These are phyloP conservation scores for Sporothrix luriei DNA, from an alignment of 2,329 filamentous ascomycete species.

Conservation along the genomic window DNA sequence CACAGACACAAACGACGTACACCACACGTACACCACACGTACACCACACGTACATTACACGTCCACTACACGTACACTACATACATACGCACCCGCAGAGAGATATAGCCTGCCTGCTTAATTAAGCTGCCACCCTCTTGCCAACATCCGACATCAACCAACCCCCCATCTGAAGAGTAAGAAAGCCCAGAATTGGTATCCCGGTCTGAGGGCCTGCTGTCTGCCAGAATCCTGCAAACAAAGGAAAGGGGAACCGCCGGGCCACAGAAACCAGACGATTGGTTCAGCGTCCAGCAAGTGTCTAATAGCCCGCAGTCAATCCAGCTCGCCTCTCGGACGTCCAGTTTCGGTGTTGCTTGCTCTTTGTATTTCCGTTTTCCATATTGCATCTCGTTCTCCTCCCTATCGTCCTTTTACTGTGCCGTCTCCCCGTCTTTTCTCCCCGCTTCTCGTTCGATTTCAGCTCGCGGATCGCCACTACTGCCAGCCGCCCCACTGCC, in stretches of 20 bases:
- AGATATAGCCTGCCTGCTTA: background rate
- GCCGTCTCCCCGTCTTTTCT: background rate
- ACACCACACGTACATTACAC: background rate
- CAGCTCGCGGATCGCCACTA: constrained; percentile 23
- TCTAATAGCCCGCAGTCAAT: constrained; percentile 7
- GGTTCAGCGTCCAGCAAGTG: background rate
- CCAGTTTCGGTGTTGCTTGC: background rate
- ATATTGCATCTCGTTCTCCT: background rate
- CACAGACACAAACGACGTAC: background rate
- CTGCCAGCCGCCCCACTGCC: constrained; percentile 11
- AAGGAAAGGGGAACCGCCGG: background rate
- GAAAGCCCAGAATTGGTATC: background rate
- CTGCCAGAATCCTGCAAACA: constrained; percentile 3
- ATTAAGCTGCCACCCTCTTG: constrained; percentile 23
- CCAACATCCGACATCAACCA: constrained; percentile 7
- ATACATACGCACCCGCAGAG: background rate
- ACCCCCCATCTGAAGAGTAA: constrained; percentile 15
- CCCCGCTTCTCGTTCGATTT: constrained; percentile 10
- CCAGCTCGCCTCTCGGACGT: constrained; percentile 4
- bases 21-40: background rate
- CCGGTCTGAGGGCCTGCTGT: background rate
- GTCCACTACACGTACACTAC: background rate
- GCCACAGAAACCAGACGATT: background rate
- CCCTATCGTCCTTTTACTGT: background rate
- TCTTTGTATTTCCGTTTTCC: background rate